A percentile compares a stretch with the other conserved stretches of the same genome.
These are phyloP conservation scores for Nakazawaea anatomiae DNA, from an alignment of 805 yeast species.

Conservation along the genomic window DNA sequence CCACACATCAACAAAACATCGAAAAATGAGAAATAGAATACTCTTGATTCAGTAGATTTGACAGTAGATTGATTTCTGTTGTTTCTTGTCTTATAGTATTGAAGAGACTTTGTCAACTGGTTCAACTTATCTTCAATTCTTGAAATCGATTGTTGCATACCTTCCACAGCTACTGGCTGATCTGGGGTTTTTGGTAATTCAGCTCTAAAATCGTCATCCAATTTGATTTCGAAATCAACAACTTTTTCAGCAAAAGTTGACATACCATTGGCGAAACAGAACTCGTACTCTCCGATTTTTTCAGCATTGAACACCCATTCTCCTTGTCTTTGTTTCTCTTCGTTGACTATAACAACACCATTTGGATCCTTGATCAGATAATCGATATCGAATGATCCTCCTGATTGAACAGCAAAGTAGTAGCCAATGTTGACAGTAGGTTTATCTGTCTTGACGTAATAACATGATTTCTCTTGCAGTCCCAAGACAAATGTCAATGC, in stretches of 20 bases:
- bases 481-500: constrained; percentile 70
- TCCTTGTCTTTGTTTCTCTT: constrained; percentile 67
- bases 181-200: constrained; percentile 54
- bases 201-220: constrained; percentile 53
- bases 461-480: constrained; percentile 73
- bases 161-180: constrained; percentile 49
- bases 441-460: constrained; percentile 59
- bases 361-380: constrained; percentile 57
- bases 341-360: constrained; percentile 45
- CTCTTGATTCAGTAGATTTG: constrained; percentile 55
- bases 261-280: constrained; percentile 81
- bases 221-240: constrained; percentile 73
- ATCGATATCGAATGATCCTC: constrained; percentile 77
- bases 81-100: constrained; percentile 85
- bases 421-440: constrained; percentile 59
- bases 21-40: constrained; percentile 58
- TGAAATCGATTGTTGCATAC: constrained; percentile 48
- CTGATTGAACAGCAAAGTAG: constrained; percentile 79
- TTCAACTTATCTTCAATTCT: constrained; percentile 56
- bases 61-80: constrained; percentile 85
- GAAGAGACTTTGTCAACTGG: constrained; percentile 52
- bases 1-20: constrained; percentile 60
- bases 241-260: constrained; percentile 77
- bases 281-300: constrained; percentile 72
- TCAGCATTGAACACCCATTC: constrained; percentile 70